Base-by-base conservation (phyloP, 179 eudicot species). In the Nepenthes alata region DNA sequence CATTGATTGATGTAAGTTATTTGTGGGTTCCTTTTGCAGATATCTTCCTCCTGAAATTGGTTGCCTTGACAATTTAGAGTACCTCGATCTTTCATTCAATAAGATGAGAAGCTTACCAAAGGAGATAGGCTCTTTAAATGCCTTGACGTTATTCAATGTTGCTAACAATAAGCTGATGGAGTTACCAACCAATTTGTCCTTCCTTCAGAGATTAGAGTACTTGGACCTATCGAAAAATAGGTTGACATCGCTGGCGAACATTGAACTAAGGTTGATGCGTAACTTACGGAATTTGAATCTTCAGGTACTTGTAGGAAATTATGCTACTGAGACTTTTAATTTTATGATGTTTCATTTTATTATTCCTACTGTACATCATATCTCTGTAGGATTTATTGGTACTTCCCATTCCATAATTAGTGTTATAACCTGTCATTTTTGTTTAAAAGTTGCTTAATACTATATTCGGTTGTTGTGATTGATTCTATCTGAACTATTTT, bases 11-110 rank as follows among this genome's bases (percentile, higher is more conserved):
- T 41, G 53, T 50, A 13, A 6, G 11, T 11, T 47, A 16, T 59
- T 53, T 57, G 35, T 62, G 35, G 57, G 54, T 35, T 62, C 51
- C 48, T 60, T 58, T 61, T 77, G 84, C 91, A 91, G 97, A 80
- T 88, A 82, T 60, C 86, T 91, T 62, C 98, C 98, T 73, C 83
- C 95, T 45, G 98, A 91, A 83, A 91, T 91, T 60, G 88, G 91
- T 39, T 77, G 79, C 58, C 91, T 91, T 62, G 63, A 37, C 62
- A 84, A 74, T 60, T 82, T 91, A 71, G 96, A 91, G 78, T 74
- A 70, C 73, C 80, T 91, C 57, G 91, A 91, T 77, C 81, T 91
- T 75, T 91, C 98, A 47, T 86, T 83, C 69, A 91, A 91, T 71
- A 89, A 89, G 79, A 71, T 91, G 78, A 78, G 79, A 75, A 81